phyloP scores from a whole-genome alignment of 148 eudicot genomes.

The Nyssa sinensis region DNA sequence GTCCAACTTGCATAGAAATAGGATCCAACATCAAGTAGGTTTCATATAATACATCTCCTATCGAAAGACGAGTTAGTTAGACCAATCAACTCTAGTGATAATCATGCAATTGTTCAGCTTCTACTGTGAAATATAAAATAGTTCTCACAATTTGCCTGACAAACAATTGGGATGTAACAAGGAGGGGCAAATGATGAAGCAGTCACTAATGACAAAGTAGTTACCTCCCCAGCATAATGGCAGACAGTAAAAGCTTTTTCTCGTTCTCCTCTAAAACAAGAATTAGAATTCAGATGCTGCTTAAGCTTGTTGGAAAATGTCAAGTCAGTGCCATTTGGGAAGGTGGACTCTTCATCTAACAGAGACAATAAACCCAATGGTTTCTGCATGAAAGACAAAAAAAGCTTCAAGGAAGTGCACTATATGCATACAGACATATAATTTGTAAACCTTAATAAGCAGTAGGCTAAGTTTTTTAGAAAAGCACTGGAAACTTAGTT shows the following conservation, averaged over 20 bases:
- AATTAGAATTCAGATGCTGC: slow-evolving; percentile 69
- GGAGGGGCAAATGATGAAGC: background rate
- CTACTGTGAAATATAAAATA: background rate
- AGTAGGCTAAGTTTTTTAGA: background rate
- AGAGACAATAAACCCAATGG: slow-evolving; percentile 86
- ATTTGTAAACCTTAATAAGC: background rate
- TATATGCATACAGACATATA: background rate
- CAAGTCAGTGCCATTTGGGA: slow-evolving; percentile 92
- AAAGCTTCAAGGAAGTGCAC: background rate
- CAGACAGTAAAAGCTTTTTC: slow-evolving; percentile 73
- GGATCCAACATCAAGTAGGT: too few species aligned
- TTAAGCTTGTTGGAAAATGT: slow-evolving; percentile 90
- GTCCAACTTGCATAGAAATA: too few species aligned
- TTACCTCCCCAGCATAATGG: slow-evolving; percentile 99
- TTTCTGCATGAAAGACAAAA: slow-evolving; percentile 54
- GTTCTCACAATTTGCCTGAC: background rate
- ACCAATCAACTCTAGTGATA: too few species aligned
- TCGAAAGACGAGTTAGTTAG: too few species aligned
- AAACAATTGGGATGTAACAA: slow-evolving; percentile 5
- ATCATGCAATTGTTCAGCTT: background rate
- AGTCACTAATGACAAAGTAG: background rate
- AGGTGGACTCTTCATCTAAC: slow-evolving; percentile 94
- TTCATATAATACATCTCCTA: too few species aligned
- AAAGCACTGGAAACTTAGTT: slow-evolving; percentile 6
- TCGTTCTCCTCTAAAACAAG: slow-evolving; percentile 84